A percentile compares a stretch with the other conserved stretches of the same genome.
Evolutionary conservation across 2,329 filamentous ascomycete species (phyloP).

Genomic region (Sordariomycetes sp.): DNA sequence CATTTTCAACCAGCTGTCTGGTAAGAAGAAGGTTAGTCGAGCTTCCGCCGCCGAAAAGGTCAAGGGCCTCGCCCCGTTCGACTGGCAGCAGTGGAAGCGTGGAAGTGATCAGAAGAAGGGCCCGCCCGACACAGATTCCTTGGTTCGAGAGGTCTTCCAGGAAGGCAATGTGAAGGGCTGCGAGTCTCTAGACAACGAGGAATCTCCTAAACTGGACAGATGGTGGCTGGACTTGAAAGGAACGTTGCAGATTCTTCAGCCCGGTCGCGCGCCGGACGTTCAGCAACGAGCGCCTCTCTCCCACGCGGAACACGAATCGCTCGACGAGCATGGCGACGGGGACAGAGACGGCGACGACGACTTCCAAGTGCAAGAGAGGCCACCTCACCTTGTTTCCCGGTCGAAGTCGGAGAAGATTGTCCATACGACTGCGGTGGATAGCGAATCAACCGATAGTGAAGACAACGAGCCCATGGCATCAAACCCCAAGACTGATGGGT

Average conservation of each 20-base stretch:
- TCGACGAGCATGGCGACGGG: constrained; percentile 5
- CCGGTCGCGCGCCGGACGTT: constrained; percentile 6
- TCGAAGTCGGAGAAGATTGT: neutral
- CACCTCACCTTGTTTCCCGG: constrained; percentile 14
- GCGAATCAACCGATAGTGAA: constrained; percentile 6
- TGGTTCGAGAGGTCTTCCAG: constrained; percentile 34
- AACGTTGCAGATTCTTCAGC: constrained; percentile 13
- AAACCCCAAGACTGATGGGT: too few relatives aligned
- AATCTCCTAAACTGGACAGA: constrained; percentile 26
- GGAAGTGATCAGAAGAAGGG: constrained; percentile 13
- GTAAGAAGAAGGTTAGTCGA: constrained; percentile 36
- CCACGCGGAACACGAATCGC: neutral
- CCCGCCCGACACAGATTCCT: constrained; percentile 19
- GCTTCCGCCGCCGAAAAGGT: constrained; percentile 36
- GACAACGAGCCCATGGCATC: too few relatives aligned
- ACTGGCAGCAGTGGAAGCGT: constrained; percentile 26
- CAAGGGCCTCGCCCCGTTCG: constrained; percentile 41
- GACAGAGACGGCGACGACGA: constrained; percentile 34
- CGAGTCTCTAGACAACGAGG: constrained; percentile 16
- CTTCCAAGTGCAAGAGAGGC: constrained; percentile 42
- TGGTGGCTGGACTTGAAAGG: constrained; percentile 40
- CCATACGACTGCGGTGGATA: neutral
- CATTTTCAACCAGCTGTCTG: constrained; percentile 40
- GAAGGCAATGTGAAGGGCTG: constrained; percentile 19
- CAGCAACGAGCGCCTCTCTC: constrained; percentile 3